Evolutionary conservation across 176 grass and related monocot species (phyloP), one percentile per base, ranked within the genome.

Genomic region (Hsuehochloa calcarea): DNA sequence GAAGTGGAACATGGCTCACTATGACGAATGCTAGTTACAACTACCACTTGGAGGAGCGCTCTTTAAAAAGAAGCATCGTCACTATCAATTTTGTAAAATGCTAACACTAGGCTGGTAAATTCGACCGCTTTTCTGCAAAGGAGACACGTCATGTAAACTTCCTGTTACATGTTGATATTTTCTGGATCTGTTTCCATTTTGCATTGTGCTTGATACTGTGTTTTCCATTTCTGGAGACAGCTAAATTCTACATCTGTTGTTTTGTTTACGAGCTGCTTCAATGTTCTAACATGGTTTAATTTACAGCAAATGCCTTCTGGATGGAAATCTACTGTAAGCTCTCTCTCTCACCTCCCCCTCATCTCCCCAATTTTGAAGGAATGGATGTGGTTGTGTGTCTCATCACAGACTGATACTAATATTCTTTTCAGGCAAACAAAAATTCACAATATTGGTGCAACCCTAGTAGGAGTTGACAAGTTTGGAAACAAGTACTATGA

Each of bases 401-500:
- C 38, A 67, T 8, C n/a, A 39, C 27, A 64, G 27, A 17, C 16
- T 9, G 23, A 47, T 19, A 27, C 27, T 86, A 65, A 64, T 78
- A n/a, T 43, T 74, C 5, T 63, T 82, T 71, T 29, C 87, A 98
- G 96, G 93, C 96, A 98, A 98, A 98, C 91, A 46, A 98, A 98
- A 87, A 89, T 98, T 75, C 96, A 98, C 65, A 89, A 88, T 46
- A 94, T 98, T 74, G 96, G 93, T 40, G 96, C 96, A 76, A 94
- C 91, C 39, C 80, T 95, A 59, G 83, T 95, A 68, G 96, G 96
- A 60, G 86, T 95, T 64, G 96, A 98, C 89, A 94, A 87, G 85
- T 95, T 89, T 56, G 96, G 93, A 84, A 98, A 98, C 80, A 95
- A 94, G 79, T 95, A 98, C 84, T 98, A 94, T 70, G 93, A 98